Conservation (phyloP, 179 eudicot genomes). For the Silene vulgaris region DNA sequence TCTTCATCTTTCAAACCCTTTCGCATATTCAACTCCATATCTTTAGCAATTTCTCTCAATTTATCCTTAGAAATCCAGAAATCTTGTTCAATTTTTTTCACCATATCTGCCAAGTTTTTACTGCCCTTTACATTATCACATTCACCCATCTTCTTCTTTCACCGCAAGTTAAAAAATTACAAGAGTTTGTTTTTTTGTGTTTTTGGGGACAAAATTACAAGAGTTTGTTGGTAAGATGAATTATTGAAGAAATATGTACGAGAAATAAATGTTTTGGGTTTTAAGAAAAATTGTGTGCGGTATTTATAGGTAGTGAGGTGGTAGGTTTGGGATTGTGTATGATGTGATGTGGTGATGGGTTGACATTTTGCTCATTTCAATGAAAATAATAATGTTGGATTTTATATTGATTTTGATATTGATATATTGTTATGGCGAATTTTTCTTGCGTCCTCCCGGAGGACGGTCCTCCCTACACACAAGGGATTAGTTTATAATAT, state of each 20-base stretch:
- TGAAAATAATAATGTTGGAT: conserved; percentile 12
- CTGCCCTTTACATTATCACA: background rate
- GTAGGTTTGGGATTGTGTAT: conserved; percentile 7
- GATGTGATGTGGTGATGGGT: conserved; percentile 9
- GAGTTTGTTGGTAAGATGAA: too few relatives aligned
- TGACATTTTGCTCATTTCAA: conserved; percentile 24
- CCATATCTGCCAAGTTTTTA: conserved; percentile 13
- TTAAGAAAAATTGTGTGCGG: too few relatives aligned
- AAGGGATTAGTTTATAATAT: too few relatives aligned
- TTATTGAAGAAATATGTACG: too few relatives aligned
- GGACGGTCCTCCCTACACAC: too few relatives aligned
- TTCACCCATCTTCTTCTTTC: conserved; percentile 21
- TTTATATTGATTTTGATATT: background rate
- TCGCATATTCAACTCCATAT: conserved; percentile 31
- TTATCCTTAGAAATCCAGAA: conserved; percentile 24
- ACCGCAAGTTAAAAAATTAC: too few relatives aligned
- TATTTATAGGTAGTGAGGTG: too few relatives aligned
- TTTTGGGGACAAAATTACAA: too few relatives aligned
- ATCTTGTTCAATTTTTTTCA: conserved; percentile 25
- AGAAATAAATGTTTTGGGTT: too few relatives aligned
- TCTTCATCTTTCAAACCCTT: conserved; percentile 29
- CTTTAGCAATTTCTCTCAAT: conserved; percentile 27
- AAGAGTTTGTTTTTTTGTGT: too few relatives aligned
- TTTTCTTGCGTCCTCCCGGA: too few relatives aligned
- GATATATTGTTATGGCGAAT: background rate